Conservation (phyloP, 2,329 filamentous ascomycete species). For the Calonectria pteridis region DNA sequence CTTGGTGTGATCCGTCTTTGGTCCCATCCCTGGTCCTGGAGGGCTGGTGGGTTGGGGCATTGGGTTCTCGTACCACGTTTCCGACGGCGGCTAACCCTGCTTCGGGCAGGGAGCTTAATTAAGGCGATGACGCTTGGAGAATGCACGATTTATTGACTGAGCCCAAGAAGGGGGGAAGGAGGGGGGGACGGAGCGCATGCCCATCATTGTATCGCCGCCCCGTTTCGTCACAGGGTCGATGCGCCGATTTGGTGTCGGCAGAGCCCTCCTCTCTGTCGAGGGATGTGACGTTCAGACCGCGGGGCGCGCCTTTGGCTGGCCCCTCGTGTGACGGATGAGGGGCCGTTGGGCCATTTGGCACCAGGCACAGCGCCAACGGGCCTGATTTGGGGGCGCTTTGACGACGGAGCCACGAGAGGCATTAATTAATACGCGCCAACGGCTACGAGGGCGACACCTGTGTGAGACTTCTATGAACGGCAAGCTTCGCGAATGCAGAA, state of each 20-base stretch:
- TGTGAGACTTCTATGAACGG: constrained; percentile 9
- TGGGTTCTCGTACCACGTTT: constrained; percentile 29
- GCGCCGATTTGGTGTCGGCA: background rate
- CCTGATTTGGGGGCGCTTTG: constrained; percentile 5
- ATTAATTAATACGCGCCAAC: constrained; percentile 6
- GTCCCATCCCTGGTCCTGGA: background rate
- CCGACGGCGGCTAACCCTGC: constrained; percentile 31
- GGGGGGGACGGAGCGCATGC: background rate
- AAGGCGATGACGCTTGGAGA: constrained; percentile 20
- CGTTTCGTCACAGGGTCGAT: constrained; percentile 1
- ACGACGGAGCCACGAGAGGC: background rate
- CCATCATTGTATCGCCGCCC: background rate
- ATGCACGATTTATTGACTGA: constrained; percentile 11
- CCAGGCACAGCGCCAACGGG: constrained; percentile 11
- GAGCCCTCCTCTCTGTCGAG: background rate
- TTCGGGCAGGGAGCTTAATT: constrained; percentile 31
- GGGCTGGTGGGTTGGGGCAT: constrained; percentile 8
- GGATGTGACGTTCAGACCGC: background rate
- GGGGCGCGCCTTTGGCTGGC: background rate
- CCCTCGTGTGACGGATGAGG: constrained; percentile 23
- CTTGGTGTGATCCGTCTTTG: constrained; percentile 22
- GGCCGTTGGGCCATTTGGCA: constrained; percentile 22
- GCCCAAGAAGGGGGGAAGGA: background rate
- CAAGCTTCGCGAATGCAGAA: background rate
- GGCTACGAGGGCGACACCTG: background rate